Conservation (phyloP, 2,329 filamentous ascomycete species). For the Xylaria multiplex region DNA sequence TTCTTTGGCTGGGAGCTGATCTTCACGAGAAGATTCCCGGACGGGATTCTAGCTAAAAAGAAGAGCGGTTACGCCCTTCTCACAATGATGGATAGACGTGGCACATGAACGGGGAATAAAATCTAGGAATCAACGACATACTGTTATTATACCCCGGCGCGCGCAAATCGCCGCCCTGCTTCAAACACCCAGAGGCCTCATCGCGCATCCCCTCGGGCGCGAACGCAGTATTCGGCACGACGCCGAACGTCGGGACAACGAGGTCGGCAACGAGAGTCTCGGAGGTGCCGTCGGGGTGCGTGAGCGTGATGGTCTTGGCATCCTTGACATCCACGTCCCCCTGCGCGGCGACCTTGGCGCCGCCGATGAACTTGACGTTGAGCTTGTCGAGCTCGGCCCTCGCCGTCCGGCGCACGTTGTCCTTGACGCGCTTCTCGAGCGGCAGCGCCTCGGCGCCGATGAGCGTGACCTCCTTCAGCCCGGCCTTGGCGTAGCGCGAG, state of each 20-base stretch:
- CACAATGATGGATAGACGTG: no score
- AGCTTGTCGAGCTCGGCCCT: slow-evolving; percentile 56
- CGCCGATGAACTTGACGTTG: slow-evolving; percentile 55
- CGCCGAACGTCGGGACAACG: slow-evolving; percentile 60
- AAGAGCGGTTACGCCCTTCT: not conserved
- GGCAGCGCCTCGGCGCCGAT: slow-evolving; percentile 54
- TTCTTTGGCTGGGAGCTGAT: no score
- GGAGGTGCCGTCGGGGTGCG: slow-evolving; percentile 47
- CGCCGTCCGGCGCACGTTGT: slow-evolving; percentile 53
- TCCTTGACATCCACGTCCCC: not conserved
- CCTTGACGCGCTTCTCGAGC: slow-evolving; percentile 48
- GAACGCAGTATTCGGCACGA: slow-evolving; percentile 58
- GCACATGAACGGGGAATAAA: not conserved
- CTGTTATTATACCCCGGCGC: slow-evolving; percentile 50
- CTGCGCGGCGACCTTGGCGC: slow-evolving; percentile 50
- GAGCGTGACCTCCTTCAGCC: slow-evolving; percentile 58
- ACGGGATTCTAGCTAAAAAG: not conserved
- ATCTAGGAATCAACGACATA: not conserved
- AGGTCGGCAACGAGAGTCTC: slow-evolving; percentile 55
- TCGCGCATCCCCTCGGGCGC: slow-evolving; percentile 52
- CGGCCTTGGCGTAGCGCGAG: slow-evolving; percentile 54
- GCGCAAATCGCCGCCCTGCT: slow-evolving; percentile 53
- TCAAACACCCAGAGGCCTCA: slow-evolving; percentile 49
- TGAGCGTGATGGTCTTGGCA: slow-evolving; percentile 36
- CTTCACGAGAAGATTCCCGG: not conserved